Base-by-base conservation (phyloP, 106 monocot species). In the Dioscorea dumetorum region DNA sequence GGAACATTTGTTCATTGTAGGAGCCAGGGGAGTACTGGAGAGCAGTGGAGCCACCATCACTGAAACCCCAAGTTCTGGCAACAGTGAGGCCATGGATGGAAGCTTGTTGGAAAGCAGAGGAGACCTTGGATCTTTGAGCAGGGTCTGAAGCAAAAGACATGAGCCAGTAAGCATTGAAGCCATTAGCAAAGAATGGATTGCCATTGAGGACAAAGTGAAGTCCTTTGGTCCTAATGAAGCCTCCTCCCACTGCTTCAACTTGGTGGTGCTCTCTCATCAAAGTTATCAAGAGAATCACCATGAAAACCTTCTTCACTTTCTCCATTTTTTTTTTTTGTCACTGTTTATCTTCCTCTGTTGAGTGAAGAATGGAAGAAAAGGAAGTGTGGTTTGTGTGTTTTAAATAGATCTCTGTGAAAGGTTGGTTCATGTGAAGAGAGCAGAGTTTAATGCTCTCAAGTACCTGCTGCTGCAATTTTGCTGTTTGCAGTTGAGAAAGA, bases 131-230 rank as follows among this genome's bases (percentile, higher is more conserved):
- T 22, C 88, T 85, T 74, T 79, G 83, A 24, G 85, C 68, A 3
- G 88, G 85, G 51, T 88, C 85, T 15, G 88, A 80, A 35, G 81
- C 85, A 49, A 86, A 4, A 31, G 31, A 33, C 88, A 85, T 93
- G 48, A 93, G 72, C 92, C 92, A 93, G 78, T 93, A 93, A 31
- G 92, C 88, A 74, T 93, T 93, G 85, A 93, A 93, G 34, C 92
- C 92, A 62, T 88, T 85, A 31, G 88, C 82, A 28, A 81, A 83
- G 72, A 83, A 93, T 49, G 85, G 85, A 68, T 61, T 70, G 20
- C 92, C 92, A 66, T 85, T 57, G 0, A 81, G 61, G 18, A 78
- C 71, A 63, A 93, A 85, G 16, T 79, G 85, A 4, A 76, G 24
- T 19, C 92, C 88, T 20, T 22, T 76, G 3, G 83, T 76, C 69